Percentiles rank a stretch among this genome's conserved stretches.
Conservation (phyloP, 2,329 filamentous ascomycete species). For the Bipolaris victoriae region DNA sequence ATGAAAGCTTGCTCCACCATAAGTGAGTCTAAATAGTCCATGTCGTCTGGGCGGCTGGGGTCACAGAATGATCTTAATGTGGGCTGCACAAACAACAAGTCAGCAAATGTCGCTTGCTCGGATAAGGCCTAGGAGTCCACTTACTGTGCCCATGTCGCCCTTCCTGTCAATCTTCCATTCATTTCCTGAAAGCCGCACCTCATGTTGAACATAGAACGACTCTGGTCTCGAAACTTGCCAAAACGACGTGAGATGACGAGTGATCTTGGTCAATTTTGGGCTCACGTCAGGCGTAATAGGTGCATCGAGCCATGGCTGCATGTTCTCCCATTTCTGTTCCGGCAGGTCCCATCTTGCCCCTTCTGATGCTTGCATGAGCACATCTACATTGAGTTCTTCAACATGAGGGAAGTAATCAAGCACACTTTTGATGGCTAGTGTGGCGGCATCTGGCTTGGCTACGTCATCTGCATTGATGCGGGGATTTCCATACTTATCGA, state of each 20-base stretch:
- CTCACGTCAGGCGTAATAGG: slow-evolving; percentile 15
- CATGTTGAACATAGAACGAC: slow-evolving; percentile 33
- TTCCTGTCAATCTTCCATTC: slow-evolving; percentile 26
- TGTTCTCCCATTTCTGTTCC: slow-evolving; percentile 30
- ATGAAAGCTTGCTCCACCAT: slow-evolving; percentile 22
- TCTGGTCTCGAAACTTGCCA: slow-evolving; percentile 12
- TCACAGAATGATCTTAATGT: slow-evolving; percentile 7
- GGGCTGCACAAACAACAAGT: slow-evolving; percentile 6
- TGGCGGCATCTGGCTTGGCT: slow-evolving; percentile 25
- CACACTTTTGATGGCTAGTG: slow-evolving; percentile 28
- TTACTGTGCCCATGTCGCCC: slow-evolving; percentile 27
- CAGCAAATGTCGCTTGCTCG: background rate
- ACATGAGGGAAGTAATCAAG: slow-evolving; percentile 32
- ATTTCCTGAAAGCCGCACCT: slow-evolving; percentile 18
- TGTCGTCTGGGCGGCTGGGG: slow-evolving; percentile 10
- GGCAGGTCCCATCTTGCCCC: slow-evolving; percentile 38
- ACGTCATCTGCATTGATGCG: slow-evolving; percentile 8
- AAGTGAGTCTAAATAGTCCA: slow-evolving; percentile 13
- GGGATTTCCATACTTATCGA: slow-evolving; percentile 10
- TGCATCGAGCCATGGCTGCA: slow-evolving; percentile 37
- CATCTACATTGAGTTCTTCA: slow-evolving; percentile 32
- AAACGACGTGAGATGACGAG: slow-evolving; percentile 24
- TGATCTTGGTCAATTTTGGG: slow-evolving; percentile 24
- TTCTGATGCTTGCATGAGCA: slow-evolving; percentile 30
- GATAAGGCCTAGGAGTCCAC: background rate